These are phyloP conservation scores for Fusarium camptoceras DNA, from an alignment of 2,329 filamentous ascomycete genomes.

Conservation along the genomic window DNA sequence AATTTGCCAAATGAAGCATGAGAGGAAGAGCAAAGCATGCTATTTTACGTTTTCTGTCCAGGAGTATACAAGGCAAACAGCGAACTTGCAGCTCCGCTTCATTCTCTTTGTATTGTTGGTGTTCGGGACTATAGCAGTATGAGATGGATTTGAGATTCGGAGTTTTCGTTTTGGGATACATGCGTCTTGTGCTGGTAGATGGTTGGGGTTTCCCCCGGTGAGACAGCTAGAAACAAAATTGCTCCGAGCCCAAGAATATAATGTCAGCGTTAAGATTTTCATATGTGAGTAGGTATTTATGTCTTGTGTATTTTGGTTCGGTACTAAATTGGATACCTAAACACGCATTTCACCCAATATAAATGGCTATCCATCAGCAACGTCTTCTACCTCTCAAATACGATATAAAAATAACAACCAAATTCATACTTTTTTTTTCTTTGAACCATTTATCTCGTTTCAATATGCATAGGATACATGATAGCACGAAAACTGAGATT, in stretches of 20 bases:
- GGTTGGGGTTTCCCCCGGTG: not conserved
- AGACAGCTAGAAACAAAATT: slow-evolving; percentile 20
- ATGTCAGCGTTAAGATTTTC: not conserved
- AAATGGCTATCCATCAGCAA: not conserved
- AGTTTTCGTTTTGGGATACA: slow-evolving; percentile 14
- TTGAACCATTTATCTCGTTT: not conserved
- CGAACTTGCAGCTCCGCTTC: slow-evolving; percentile 16
- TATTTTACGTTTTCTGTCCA: slow-evolving; percentile 8
- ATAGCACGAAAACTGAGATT: not conserved
- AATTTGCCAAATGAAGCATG: not conserved
- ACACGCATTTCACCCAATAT: no score
- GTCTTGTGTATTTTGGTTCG: not conserved
- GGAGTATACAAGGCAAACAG: slow-evolving; percentile 14
- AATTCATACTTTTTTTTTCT: no score
- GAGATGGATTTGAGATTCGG: not conserved
- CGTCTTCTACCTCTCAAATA: not conserved
- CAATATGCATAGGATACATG: not conserved
- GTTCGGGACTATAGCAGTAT: not conserved
- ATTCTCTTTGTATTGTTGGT: slow-evolving; percentile 11
- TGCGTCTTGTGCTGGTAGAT: slow-evolving; percentile 20
- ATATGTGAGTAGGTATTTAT: not conserved
- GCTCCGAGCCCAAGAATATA: not conserved
- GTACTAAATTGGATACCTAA: not conserved
- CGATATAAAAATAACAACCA: not conserved
- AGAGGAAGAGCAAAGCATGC: not conserved